Conservation (phyloP, 1,139 yeast species). For the Geotrichum cucujoidarum region DNA sequence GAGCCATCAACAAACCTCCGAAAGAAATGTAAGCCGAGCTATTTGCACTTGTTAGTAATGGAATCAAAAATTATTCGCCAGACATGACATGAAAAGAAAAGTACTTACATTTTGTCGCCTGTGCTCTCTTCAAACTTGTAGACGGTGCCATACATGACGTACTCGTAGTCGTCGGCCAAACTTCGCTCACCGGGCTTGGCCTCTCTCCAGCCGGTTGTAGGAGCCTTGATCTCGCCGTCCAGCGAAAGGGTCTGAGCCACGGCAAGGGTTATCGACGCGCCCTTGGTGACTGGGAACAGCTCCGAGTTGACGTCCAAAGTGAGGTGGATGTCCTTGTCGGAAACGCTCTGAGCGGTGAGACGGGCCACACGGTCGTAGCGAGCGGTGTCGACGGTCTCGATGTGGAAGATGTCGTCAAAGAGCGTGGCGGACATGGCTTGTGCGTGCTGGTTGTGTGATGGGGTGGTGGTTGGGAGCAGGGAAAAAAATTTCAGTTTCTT, state of each 20-base stretch:
- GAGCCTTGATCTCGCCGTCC: slow-evolving; percentile 54
- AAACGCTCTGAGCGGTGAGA: slow-evolving; percentile 80
- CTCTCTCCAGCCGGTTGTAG: slow-evolving; percentile 75
- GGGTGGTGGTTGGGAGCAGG: background rate
- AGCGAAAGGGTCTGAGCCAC: slow-evolving; percentile 68
- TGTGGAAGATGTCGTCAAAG: slow-evolving; percentile 89
- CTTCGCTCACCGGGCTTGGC: slow-evolving; percentile 79
- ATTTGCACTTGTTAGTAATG: background rate
- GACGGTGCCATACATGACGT: slow-evolving; percentile 97
- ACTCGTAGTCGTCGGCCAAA: slow-evolving; percentile 94
- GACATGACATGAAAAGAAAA: background rate
- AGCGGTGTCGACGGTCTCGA: slow-evolving; percentile 80
- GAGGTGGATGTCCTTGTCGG: slow-evolving; percentile 75
- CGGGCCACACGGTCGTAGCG: slow-evolving; percentile 92
- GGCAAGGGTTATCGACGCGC: slow-evolving; percentile 82
- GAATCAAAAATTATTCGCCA: background rate
- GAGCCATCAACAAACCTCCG: slow-evolving; percentile 90
- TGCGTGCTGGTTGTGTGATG: background rate
- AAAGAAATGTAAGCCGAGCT: slow-evolving; percentile 44
- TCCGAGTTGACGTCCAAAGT: slow-evolving; percentile 91
- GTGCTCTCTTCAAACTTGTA: slow-evolving; percentile 91
- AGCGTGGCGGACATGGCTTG: slow-evolving; percentile 66
- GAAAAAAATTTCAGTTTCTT: background rate
- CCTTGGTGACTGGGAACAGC: slow-evolving; percentile 75
- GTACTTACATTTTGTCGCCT: slow-evolving; percentile 47